phyloP scores from a whole-genome alignment of 495 filamentous ascomycete species.

The Astrocystis sublimbata region DNA sequence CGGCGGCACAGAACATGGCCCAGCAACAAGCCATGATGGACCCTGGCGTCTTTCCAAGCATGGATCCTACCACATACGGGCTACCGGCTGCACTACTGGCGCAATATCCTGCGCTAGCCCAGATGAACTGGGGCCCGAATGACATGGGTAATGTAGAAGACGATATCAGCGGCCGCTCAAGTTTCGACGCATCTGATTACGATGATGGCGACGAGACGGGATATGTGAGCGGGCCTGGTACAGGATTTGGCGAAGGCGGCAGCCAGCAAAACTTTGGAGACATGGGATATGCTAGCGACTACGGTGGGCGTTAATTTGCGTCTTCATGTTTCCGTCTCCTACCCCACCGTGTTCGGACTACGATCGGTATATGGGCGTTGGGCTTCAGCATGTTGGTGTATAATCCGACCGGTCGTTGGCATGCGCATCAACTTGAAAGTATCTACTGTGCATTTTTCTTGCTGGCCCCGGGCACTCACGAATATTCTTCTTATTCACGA shows the following conservation, averaged over 20 bases:
- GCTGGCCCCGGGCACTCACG: background rate
- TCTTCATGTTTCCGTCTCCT: background rate
- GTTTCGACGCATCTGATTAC: conserved; percentile 84
- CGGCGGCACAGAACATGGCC: conserved; percentile 45
- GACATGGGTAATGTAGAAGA: conserved; percentile 65
- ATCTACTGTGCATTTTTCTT: conserved; percentile 14
- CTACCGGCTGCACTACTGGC: conserved; percentile 84
- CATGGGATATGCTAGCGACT: conserved; percentile 56
- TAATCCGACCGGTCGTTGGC: background rate
- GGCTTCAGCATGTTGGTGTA: conserved; percentile 5
- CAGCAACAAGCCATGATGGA: conserved; percentile 53
- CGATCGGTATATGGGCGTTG: too few relatives aligned
- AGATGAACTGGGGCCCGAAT: conserved; percentile 71
- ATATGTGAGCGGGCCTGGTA: conserved; percentile 56
- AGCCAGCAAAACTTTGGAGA: conserved; percentile 52
- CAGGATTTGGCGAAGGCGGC: conserved; percentile 50
- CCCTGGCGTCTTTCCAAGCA: conserved; percentile 45
- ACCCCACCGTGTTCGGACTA: background rate
- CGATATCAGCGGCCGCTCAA: conserved; percentile 78
- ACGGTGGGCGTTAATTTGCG: conserved; percentile 42
- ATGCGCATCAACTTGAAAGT: too few relatives aligned
- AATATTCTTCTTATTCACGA: conserved; percentile 17
- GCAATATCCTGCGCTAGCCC: conserved; percentile 88
- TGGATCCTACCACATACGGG: conserved; percentile 62
- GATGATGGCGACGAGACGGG: conserved; percentile 62